These are phyloP conservation scores for Leccinum imitatum DNA, from an alignment of 768 basidiomycete species.

Conservation along the genomic window DNA sequence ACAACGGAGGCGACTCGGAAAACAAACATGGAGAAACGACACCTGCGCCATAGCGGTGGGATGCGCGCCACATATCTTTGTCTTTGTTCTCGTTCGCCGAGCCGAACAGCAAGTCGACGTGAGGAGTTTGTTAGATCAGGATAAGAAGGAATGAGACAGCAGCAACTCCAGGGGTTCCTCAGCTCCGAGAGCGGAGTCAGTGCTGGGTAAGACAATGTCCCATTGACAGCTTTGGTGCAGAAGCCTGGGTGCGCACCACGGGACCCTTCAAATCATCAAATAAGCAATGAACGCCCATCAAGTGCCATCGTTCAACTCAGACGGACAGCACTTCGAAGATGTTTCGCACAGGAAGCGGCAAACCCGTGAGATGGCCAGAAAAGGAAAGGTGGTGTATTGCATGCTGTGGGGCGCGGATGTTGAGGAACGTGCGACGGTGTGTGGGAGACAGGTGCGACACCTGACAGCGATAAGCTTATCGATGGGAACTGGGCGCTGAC, in stretches of 20 bases:
- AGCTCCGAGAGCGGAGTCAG: no score
- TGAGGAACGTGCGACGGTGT: slow-evolving; percentile 16
- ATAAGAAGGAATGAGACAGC: neutral
- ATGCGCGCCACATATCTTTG: neutral
- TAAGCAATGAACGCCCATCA: no score
- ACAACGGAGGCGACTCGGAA: neutral
- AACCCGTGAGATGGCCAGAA: slow-evolving; percentile 1
- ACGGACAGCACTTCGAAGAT: neutral
- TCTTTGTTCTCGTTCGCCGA: neutral
- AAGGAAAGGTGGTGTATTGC: slow-evolving; percentile 3
- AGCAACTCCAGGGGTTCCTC: neutral
- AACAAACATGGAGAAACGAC: neutral
- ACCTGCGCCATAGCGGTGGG: neutral
- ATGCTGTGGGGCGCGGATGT: neutral
- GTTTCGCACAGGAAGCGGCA: slow-evolving; percentile 6
- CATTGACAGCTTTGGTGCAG: neutral
- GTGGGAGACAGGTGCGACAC: slow-evolving; percentile 7
- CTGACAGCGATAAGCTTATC: slow-evolving; percentile 19
- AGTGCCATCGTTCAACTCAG: neutral
- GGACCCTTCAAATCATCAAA: no score
- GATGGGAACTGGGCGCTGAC: slow-evolving; percentile 11
- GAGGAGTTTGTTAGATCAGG: neutral
- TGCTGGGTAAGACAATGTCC: neutral
- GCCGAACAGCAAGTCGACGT: neutral
- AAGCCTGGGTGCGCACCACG: no score